Percentiles rank a stretch among this genome's conserved stretches.
phyloP scores from a whole-genome alignment of 192 early-diverging fungal genomes.

The Coemansia sp. region DNA sequence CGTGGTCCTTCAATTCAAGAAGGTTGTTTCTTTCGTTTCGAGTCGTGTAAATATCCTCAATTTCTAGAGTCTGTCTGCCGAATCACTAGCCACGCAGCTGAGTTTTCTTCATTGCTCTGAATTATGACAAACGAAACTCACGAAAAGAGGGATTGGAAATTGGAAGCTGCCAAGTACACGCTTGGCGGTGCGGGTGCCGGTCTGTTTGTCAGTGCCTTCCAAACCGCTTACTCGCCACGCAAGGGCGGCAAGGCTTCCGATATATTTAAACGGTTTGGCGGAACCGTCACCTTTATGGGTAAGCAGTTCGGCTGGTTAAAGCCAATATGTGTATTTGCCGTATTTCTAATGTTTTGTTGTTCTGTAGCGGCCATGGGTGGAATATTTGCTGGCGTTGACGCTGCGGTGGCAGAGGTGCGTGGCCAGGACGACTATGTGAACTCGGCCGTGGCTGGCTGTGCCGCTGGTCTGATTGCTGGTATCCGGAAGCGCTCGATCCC shows the following conservation, averaged over 20 bases:
- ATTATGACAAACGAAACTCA: constrained; percentile 7
- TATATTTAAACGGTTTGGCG: constrained; percentile 62
- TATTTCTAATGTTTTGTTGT: not conserved
- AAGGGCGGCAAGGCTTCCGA: constrained; percentile 49
- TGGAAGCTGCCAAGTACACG: constrained; percentile 46
- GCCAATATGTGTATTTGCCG: too few species aligned
- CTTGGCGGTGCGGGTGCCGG: constrained; percentile 63
- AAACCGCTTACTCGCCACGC: constrained; percentile 58
- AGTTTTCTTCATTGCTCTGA: not conserved
- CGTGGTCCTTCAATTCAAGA: not conserved
- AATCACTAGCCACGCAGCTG: not conserved
- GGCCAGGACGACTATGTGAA: constrained; percentile 71
- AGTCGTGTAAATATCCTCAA: not conserved
- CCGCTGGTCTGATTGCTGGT: constrained; percentile 69
- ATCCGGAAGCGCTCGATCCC: constrained; percentile 61
- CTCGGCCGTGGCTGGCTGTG: constrained; percentile 69
- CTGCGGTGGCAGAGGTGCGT: constrained; percentile 58
- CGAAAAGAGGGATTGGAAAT: constrained; percentile 42
- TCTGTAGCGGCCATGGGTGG: constrained; percentile 74
- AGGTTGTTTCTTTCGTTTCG: not conserved
- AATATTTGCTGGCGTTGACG: constrained; percentile 70
- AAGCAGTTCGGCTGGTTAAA: constrained; percentile 17
- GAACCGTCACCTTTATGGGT: constrained; percentile 71
- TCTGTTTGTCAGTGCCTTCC: constrained; percentile 66
- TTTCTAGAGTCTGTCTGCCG: not conserved